Evolutionary conservation across 148 eudicot species (phyloP).

Genomic region (Rhododendron molle): DNA sequence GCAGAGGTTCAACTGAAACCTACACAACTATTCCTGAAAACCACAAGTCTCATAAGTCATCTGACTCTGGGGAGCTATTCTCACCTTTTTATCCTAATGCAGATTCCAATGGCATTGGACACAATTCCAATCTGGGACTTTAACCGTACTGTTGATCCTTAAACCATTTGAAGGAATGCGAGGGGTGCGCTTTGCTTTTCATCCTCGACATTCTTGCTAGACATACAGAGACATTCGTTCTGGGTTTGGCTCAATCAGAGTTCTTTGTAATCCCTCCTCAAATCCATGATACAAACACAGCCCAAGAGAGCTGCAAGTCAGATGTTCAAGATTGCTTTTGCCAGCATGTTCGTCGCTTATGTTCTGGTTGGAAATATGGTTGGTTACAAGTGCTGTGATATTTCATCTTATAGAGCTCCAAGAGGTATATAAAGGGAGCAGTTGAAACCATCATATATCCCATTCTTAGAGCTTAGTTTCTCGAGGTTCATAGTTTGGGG

Average conservation of each 20-base stretch:
- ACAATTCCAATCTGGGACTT: slow-evolving; percentile 30
- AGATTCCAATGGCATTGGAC: slow-evolving; percentile 61
- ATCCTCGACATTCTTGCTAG: not conserved
- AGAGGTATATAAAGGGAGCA: not conserved
- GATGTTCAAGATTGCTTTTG: not conserved
- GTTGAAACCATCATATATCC: not conserved
- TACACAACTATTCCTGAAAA: slow-evolving; percentile 55
- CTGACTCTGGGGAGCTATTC: slow-evolving; percentile 58
- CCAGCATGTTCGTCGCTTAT: not conserved
- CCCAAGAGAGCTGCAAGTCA: not conserved
- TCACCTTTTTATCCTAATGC: slow-evolving; percentile 42
- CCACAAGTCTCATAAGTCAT: slow-evolving; percentile 62
- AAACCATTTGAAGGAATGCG: not conserved
- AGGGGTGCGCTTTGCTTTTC: not conserved
- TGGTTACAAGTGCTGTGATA: not conserved
- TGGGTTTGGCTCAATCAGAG: not conserved
- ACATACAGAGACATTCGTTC: not conserved
- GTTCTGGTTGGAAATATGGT: not conserved
- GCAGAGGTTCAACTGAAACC: slow-evolving; percentile 53
- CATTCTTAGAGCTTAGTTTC: not conserved
- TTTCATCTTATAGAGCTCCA: not conserved
- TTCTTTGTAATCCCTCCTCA: not conserved
- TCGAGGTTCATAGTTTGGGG: too few species aligned
- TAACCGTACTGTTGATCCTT: slow-evolving; percentile 45
- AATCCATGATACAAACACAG: not conserved